Evolutionary conservation across 2,329 filamentous ascomycete genomes (phyloP), one percentile per base, ranked within the genome.

Genomic region (Colletotrichum sp.): DNA sequence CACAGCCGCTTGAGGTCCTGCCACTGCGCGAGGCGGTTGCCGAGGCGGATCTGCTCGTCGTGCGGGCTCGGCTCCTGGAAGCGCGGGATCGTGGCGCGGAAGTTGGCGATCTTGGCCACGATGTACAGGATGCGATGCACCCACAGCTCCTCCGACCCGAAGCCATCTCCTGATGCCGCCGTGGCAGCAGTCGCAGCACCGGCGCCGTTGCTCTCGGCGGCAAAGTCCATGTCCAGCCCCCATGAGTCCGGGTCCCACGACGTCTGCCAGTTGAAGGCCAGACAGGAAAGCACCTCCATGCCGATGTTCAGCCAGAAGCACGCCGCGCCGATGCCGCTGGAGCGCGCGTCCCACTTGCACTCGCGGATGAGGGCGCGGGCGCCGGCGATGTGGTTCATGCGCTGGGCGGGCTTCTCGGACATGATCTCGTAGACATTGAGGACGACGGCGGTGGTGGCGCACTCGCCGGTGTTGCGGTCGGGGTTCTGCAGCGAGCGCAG

Each of bases 271-370:
- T 96, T 96, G 84, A 95, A 95, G 78, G 95, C 93, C 18, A 98
- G 88, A 83, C 96, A 98, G 78, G 92, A 95, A 32, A 98, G 88
- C n/a, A 98, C 88, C 83, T 99, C 96, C 90, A 98, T 94, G 18
- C 94, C 94, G 18, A 98, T 93, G 80, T 98, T 98, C 49, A 98
- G 88, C 96, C 96, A 98, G 85, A 98, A 98, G 83, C 96, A 98
- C 1, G 96, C 95, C 1, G 93, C 92, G 1, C 95, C 96, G 24
- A 98, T 92, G 1, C 96, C 96, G 2, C 89, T 90, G 44, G 94
- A 94, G 77, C 89, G 92, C 1, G 95, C 95, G 80, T 95, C 94
- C 96, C 96, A 98, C 6, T 93, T 92, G 80, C 96, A 98, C 82
- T 98, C 95, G 77, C 95, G 95, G 80, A 98, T 96, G 66, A 98